Base-by-base conservation (phyloP, 768 basidiomycete genomes). In the Leucocoprinus sp. region DNA sequence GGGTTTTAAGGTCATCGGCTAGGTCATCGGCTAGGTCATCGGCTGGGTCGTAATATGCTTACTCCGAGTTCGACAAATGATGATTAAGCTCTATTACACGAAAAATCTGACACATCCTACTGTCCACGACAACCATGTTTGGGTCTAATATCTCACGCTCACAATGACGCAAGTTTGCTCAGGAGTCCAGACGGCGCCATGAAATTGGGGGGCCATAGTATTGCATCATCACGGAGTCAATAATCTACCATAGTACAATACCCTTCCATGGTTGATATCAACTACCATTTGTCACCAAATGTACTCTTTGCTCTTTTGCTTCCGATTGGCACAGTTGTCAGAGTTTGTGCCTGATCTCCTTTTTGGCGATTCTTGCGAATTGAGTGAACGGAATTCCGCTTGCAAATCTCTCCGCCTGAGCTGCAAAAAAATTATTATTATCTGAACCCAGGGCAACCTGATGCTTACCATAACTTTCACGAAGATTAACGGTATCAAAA, bases 271-370 rank as follows among this genome's bases (percentile, higher is more conserved):
- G n/a, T n/a, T n/a, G n/a, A n/a, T n/a, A n/a, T n/a, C n/a, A n/a
- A n/a, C n/a, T n/a, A n/a, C n/a, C n/a, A n/a, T n/a, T n/a, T n/a
- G n/a, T n/a, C n/a, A n/a, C n/a, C n/a, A n/a, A 45, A 39, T 39
- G 19, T 5, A 8, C 24, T 23, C 37, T 23, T 45, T n/a, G 34
- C 19, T 8, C 8, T 7, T 8, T n/a, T 35, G n/a, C 19, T 9
- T 35, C 34, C 19, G 9, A 35, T 35, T 18, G 19, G n/a, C 8
- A 11, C 31, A 14, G 2, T 18, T 17, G 26, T 60, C 57, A 83
- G 28, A 83, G 58, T 53, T 81, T 84, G 55, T 84, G 82, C 51
- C 64, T 79, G 52, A 83, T 75, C 60, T 84, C 79, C 55, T 76
- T 82, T 38, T 57, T 69, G 15, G 79, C 72, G 45, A 85, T 72